phyloP scores from a whole-genome alignment of 148 eudicot genomes.

The Euryodendron excelsum region DNA sequence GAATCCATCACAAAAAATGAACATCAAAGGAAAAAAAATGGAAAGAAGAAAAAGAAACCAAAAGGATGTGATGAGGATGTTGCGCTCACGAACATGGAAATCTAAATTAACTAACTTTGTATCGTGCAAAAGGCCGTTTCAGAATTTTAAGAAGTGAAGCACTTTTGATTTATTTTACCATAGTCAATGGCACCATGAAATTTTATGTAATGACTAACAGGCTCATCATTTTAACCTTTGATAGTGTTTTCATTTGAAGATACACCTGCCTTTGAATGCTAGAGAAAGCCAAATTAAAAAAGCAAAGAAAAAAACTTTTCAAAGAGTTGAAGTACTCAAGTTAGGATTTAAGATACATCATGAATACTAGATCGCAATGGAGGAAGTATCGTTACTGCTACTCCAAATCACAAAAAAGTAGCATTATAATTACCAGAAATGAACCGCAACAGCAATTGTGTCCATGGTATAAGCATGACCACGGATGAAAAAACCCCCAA shows the following conservation, averaged over 20 bases:
- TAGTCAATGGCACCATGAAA: not conserved
- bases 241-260: not conserved
- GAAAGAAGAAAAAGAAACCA: not conserved
- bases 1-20: not conserved
- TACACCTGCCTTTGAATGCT: not conserved
- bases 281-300: not conserved
- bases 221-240: not conserved
- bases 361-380: not conserved
- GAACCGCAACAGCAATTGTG: slow-evolving; percentile 87
- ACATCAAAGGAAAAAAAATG: not conserved
- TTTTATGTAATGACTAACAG: not conserved
- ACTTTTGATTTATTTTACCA: not conserved
- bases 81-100: not conserved
- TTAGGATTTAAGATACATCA: not conserved
- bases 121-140: not conserved
- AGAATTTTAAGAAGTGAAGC: not conserved
- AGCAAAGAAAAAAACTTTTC: not conserved
- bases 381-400: not conserved
- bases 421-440: slow-evolving; percentile 67
- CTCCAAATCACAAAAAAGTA: not conserved
- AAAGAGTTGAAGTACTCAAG: not conserved
- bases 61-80: not conserved
- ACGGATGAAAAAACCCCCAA: slow-evolving; percentile 95
- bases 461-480: slow-evolving; percentile 97
- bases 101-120: not conserved